Base-by-base conservation (phyloP, 768 basidiomycete species). In the Hygrophoropsis aurantiaca region DNA sequence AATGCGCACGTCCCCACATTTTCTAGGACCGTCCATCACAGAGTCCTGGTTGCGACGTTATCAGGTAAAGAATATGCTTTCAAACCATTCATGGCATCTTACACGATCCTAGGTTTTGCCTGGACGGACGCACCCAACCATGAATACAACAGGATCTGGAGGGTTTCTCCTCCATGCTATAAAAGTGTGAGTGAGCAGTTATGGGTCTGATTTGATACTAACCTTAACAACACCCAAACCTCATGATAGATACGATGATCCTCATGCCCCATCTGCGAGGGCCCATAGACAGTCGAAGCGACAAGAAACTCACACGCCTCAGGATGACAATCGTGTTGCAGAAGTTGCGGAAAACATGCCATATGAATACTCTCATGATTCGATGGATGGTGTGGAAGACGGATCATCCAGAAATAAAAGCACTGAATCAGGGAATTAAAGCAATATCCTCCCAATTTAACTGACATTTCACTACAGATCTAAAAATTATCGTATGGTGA, bases 91-190 rank as follows among this genome's bases (percentile, higher is more conserved):
- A 20, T 11, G 2, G 20, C 30, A 13, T 10, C 32, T 33, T 18
- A 23, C 41, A 16, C 32, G 42, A 24, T 33, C 21, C 7, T 47
- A 80, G 71, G 85, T 94, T 13, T 74, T 99, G n/a, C 97, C 97
- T 19, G 95, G 97, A 19, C 79, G 97, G 27, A 95, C 91, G 33
- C 97, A 99, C 70, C 97, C 97, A 3, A 82, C 80, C 53, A 98
- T 99, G 97, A 85, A 76, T 46, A 89, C 84, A 49, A 86, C 90
- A 18, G 91, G 90, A 10, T 84, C 87, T 1, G 94, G 93, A 11
- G 95, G 97, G 0, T 97, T 82, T 67, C 68, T 98, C 36, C 74
- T 97, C 24, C 84, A 89, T 59, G 79, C 84, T 15, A 85, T 83
- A n/a, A 91, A 90, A 79, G 82, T 97, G 87, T 94, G 72, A 36